A percentile compares a stretch with the other conserved stretches of the same genome.
Evolutionary conservation across 306 rosid genomes (phyloP).

Genomic region (Gastrolobium bilobum): DNA sequence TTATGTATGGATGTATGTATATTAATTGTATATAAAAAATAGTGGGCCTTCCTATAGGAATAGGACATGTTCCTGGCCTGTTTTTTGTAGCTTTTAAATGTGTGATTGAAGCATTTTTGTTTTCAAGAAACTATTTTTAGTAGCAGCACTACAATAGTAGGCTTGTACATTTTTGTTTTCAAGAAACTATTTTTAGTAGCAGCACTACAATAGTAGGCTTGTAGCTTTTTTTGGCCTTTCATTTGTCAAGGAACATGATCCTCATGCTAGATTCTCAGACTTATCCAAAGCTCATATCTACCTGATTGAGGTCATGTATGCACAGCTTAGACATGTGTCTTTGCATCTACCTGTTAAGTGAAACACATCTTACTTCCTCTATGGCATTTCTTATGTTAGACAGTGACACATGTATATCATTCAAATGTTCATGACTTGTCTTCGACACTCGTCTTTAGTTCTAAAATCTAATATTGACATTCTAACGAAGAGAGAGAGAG

Average conservation of each 20-base stretch:
- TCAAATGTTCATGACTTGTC: background rate
- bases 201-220: background rate
- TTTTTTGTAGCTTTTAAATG: background rate
- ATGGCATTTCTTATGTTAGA: background rate
- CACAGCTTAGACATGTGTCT: background rate
- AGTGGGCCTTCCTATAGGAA: no score
- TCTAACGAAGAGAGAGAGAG: no score
- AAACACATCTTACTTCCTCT: background rate
- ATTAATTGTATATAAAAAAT: no score
- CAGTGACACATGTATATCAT: background rate
- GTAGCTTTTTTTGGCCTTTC: background rate
- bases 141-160: background rate
- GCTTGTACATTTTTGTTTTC: background rate
- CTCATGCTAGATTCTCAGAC: constrained; percentile 20
- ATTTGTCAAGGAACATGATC: background rate
- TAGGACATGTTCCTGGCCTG: background rate
- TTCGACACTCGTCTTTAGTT: background rate
- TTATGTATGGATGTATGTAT: no score
- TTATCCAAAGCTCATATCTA: background rate
- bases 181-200: constrained; percentile 1
- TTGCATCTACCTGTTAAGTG: background rate
- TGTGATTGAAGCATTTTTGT: background rate
- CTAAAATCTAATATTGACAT: background rate
- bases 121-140: constrained; percentile 18
- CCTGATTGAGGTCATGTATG: background rate